Conservation (phyloP, 768 basidiomycete species). For the Lactarius tabidus region DNA sequence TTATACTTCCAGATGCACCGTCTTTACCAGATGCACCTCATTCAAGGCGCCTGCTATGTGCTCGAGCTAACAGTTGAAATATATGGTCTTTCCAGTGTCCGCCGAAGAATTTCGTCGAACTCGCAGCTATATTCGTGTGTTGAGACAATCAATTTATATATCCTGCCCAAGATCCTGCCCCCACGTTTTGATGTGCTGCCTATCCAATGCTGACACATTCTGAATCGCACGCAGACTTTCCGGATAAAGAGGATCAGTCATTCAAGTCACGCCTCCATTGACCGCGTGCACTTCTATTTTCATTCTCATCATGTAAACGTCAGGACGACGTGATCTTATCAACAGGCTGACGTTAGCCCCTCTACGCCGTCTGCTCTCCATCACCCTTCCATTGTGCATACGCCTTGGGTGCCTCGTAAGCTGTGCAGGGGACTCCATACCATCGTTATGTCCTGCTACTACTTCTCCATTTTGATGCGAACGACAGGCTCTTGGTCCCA, state of each 20-base stretch:
- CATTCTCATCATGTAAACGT: slow-evolving; percentile 14
- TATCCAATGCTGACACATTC: not conserved
- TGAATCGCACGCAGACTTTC: slow-evolving; percentile 55
- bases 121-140: slow-evolving; percentile 51
- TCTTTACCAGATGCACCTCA: slow-evolving; percentile 82
- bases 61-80: slow-evolving; percentile 74
- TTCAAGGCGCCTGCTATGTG: slow-evolving; percentile 77
- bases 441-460: slow-evolving; percentile 84
- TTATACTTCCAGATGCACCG: slow-evolving; percentile 72
- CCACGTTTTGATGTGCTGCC: slow-evolving; percentile 43
- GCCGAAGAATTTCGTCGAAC: slow-evolving; percentile 37
- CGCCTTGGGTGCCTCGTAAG: slow-evolving; percentile 82
- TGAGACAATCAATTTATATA: not conserved
- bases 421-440: slow-evolving; percentile 81
- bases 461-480: slow-evolving; percentile 56
- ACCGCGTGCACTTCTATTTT: slow-evolving; percentile 49
- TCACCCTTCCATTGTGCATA: slow-evolving; percentile 51
- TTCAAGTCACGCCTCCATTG: slow-evolving; percentile 80
- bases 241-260: slow-evolving; percentile 58
- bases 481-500: slow-evolving; percentile 30
- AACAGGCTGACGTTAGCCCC: slow-evolving; percentile 72
- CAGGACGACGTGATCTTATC: slow-evolving; percentile 14
- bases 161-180: slow-evolving; percentile 5
- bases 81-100: slow-evolving; percentile 47
- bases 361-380: slow-evolving; percentile 53